Evolutionary conservation across 805 yeast species (phyloP), one percentile per base, ranked within the genome.

Genomic region (Cephaloascus fragrans): DNA sequence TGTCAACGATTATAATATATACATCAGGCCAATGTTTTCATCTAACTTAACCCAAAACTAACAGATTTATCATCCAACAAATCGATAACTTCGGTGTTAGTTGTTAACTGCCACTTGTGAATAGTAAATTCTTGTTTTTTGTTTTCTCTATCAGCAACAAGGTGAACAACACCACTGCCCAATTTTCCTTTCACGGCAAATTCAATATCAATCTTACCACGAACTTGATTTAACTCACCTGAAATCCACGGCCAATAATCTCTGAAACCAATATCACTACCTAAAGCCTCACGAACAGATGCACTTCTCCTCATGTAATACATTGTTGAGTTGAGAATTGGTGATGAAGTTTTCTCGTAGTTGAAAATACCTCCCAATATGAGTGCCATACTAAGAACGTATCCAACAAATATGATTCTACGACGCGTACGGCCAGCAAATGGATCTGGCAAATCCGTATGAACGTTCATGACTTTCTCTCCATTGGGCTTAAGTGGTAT

Each of bases 301-400:
- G 71, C 67, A 2, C 90, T 81, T 53, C 96, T 71, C 54, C 98
- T 75, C 49, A 90, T 62, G 45, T 86, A 83, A 58, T 86, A 88
- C 56, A 93, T 64, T 3, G 96, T 83, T 4, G 95, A 89, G 32
- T 83, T 75, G 49, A 90, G 83, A 42, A 90, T 74, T 1, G 97
- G 97, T 12, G 96, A 85, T 35, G 83, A 78, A 16, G 88, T 79
- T 56, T 88, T 89, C 57, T 93, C 98, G 61, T 90, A 89, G 66
- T 93, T 89, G 73, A 90, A 81, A 50, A 90, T 84, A 23, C 84
- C 71, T 23, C 72, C 64, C 37, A 82, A 60, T 2, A 81, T 61
- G 3, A 68, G 59, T 18, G 71, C 71, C 73, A 82, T 77, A 38
- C 72, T 59, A 12, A 64, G 56, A 35, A 71, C 59, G 52, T 83